Evolutionary conservation across 2,329 filamentous ascomycete genomes (phyloP).

Genomic region (Aspergillus glaucus): DNA sequence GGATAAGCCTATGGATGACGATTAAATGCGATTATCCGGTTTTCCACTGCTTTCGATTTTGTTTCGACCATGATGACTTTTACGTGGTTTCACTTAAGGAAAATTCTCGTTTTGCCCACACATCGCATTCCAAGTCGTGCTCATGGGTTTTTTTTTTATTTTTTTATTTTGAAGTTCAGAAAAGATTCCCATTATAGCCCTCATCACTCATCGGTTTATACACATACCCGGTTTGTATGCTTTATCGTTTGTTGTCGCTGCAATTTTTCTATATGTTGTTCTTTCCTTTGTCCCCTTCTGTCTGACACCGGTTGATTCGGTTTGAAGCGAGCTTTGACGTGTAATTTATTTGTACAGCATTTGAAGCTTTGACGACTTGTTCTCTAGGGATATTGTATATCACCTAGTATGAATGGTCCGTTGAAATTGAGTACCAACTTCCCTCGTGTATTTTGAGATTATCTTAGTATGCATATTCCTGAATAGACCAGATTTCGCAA

Average conservation of each 20-base stretch:
- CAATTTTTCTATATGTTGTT: not conserved
- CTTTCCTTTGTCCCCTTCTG: not conserved
- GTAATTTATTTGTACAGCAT: constrained; percentile 7
- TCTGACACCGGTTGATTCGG: not conserved
- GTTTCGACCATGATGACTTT: not conserved
- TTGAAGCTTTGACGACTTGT: not conserved
- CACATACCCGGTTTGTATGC: constrained; percentile 21
- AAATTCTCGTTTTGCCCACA: not conserved
- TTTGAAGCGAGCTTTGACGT: constrained; percentile 5
- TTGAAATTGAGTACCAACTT: not conserved
- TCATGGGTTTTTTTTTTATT: not conserved
- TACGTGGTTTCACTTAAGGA: no score
- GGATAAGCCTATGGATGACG: constrained; percentile 75
- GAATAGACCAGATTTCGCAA: no score
- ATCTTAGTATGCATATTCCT: no score
- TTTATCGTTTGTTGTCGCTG: constrained; percentile 3
- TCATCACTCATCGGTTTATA: not conserved
- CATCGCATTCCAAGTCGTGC: not conserved
- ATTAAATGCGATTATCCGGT: constrained; percentile 5
- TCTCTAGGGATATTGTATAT: constrained; percentile 1
- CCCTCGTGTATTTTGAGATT: no score
- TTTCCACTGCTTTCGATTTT: not conserved
- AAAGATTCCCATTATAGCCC: not conserved
- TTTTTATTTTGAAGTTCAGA: no score
- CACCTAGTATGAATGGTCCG: not conserved